These are phyloP conservation scores for Aureobasidium sp. DNA, from an alignment of 2,329 filamentous ascomycete species.

Conservation along the genomic window DNA sequence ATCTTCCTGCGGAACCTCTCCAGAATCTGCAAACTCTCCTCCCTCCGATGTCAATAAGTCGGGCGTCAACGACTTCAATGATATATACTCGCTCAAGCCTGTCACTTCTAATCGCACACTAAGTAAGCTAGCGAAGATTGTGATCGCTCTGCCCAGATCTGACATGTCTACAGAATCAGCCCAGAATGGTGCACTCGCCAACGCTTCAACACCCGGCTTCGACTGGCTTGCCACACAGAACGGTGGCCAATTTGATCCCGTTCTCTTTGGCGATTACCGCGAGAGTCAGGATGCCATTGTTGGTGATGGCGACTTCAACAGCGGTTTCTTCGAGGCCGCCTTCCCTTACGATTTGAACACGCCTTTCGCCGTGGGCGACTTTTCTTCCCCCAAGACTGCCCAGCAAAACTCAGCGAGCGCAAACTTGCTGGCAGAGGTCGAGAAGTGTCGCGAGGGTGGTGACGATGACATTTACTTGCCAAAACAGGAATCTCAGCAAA, in stretches of 20 bases:
- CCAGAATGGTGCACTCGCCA: background rate
- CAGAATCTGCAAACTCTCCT: conserved; percentile 66
- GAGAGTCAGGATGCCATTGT: conserved; percentile 80
- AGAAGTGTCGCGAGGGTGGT: conserved; percentile 60
- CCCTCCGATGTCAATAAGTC: conserved; percentile 38
- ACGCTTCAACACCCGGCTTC: conserved; percentile 35
- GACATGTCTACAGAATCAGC: conserved; percentile 1
- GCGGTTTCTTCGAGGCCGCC: conserved; percentile 66
- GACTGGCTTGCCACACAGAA: conserved; percentile 75
- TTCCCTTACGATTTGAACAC: conserved; percentile 59
- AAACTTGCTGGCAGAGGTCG: conserved; percentile 69
- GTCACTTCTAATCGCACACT: conserved; percentile 6
- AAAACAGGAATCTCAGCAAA: background rate
- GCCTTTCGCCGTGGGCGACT: conserved; percentile 54
- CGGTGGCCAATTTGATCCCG: conserved; percentile 78
- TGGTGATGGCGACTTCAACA: conserved; percentile 54
- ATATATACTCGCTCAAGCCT: conserved; percentile 8
- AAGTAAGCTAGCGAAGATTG: background rate
- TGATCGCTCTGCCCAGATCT: background rate
- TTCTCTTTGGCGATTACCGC: conserved; percentile 85
- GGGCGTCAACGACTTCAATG: conserved; percentile 13
- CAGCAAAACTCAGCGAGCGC: conserved; percentile 22
- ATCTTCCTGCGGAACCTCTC: conserved; percentile 60
- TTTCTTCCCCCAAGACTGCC: conserved; percentile 26
- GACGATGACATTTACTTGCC: conserved; percentile 44